phyloP scores from a whole-genome alignment of 2,329 filamentous ascomycete species.

The Pestalotiopsis fici region DNA sequence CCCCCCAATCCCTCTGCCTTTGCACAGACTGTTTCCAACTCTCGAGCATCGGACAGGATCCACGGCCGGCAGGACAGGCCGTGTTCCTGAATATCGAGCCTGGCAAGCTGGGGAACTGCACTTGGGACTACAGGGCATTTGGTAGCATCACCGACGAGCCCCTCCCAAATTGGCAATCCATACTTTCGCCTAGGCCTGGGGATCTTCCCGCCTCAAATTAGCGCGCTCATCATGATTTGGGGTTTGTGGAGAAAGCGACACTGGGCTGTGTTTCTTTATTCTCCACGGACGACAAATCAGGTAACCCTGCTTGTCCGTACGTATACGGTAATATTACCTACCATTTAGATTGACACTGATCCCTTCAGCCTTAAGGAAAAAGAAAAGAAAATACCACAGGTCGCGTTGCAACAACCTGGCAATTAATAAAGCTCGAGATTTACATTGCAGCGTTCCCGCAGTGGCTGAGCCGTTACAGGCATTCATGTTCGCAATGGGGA shows the following conservation, averaged over 20 bases:
- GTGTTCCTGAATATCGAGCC: background rate
- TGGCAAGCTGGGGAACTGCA: background rate
- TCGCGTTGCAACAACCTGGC: background rate
- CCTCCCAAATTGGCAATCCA: constrained; percentile 2
- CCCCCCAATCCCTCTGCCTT: background rate
- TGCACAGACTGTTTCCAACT: background rate
- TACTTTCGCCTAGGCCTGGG: background rate
- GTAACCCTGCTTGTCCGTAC: no score
- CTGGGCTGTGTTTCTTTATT: background rate
- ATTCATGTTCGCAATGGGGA: background rate
- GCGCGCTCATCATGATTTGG: background rate
- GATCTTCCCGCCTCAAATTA: constrained; percentile 10
- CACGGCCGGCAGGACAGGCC: background rate
- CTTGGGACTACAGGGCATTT: background rate
- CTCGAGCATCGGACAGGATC: background rate
- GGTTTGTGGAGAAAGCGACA: constrained; percentile 5
- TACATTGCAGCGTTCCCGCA: background rate
- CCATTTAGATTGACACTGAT: background rate
- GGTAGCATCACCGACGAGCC: constrained; percentile 1
- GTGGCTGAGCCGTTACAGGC: background rate
- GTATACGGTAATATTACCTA: background rate
- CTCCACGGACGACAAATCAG: background rate
- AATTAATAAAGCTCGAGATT: background rate
- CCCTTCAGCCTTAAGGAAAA: background rate
- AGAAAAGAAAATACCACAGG: background rate